A percentile compares a stretch with the other conserved stretches of the same genome.
These are phyloP conservation scores for Talaromyces marneffei DNA, from an alignment of 2,329 filamentous ascomycete species.

Conservation along the genomic window DNA sequence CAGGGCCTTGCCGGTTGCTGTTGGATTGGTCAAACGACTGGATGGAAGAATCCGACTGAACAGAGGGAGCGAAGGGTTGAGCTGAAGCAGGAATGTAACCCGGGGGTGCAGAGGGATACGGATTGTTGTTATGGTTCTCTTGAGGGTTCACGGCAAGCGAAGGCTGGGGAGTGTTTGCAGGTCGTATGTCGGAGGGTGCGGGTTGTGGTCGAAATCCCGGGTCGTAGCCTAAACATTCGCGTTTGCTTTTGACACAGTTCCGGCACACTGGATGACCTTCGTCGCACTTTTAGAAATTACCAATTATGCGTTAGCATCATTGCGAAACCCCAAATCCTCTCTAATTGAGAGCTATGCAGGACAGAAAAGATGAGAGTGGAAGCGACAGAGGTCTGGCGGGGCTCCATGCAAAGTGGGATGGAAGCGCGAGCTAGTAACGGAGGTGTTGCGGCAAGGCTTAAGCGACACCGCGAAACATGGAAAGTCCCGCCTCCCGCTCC, in stretches of 20 bases:
- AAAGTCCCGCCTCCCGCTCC: slow-evolving; percentile 8
- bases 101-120: slow-evolving; percentile 35
- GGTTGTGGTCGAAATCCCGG: slow-evolving; percentile 66
- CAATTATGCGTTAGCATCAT: slow-evolving; percentile 18
- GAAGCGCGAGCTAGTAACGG: slow-evolving; percentile 16
- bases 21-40: slow-evolving; percentile 43
- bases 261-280: slow-evolving; percentile 85
- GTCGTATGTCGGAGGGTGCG: slow-evolving; percentile 65
- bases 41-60: slow-evolving; percentile 33
- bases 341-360: slow-evolving; percentile 13
- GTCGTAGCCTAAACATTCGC: slow-evolving; percentile 63
- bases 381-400: slow-evolving; percentile 11
- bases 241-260: slow-evolving; percentile 63
- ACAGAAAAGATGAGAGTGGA: slow-evolving; percentile 16
- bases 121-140: slow-evolving; percentile 7
- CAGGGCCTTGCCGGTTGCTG: slow-evolving; percentile 32
- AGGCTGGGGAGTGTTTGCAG: slow-evolving; percentile 41
- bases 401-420: slow-evolving; percentile 20
- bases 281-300: slow-evolving; percentile 65
- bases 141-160: slow-evolving; percentile 36
- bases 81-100: slow-evolving; percentile 36
- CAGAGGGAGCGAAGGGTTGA: slow-evolving; percentile 35
- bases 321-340: slow-evolving; percentile 10
- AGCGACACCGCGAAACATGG: slow-evolving; percentile 8
- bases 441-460: slow-evolving; percentile 11